phyloP scores from a whole-genome alignment of 345 rosid genomes.

The Syzygium grande region DNA sequence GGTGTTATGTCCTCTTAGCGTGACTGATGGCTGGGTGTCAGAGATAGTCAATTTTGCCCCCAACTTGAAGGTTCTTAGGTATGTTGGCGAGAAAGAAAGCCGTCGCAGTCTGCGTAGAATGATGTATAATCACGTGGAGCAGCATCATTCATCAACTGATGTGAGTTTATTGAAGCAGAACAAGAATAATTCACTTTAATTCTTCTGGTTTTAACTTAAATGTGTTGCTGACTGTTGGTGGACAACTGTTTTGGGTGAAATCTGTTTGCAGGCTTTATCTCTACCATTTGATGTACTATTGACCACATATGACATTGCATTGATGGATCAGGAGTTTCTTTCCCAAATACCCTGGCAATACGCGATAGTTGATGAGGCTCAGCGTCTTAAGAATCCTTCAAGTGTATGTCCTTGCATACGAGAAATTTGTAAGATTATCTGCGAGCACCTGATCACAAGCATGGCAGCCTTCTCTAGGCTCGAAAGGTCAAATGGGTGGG shows the following conservation, averaged over 20 bases:
- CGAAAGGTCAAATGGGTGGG: neutral
- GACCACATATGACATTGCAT: slow-evolving; percentile 72
- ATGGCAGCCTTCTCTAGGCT: neutral
- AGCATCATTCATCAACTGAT: slow-evolving; percentile 15
- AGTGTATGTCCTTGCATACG: slow-evolving; percentile 43
- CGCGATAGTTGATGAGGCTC: slow-evolving; percentile 81
- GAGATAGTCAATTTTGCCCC: slow-evolving; percentile 71
- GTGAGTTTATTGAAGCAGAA: slow-evolving; percentile 26
- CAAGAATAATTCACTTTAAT: neutral
- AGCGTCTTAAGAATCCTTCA: slow-evolving; percentile 83
- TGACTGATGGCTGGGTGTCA: slow-evolving; percentile 79
- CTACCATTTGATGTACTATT: slow-evolving; percentile 69
- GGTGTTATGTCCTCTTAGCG: slow-evolving; percentile 82
- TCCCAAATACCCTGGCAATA: slow-evolving; percentile 81
- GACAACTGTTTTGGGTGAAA: neutral
- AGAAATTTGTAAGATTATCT: neutral
- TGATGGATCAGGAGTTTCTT: slow-evolving; percentile 76
- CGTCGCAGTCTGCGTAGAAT: slow-evolving; percentile 43
- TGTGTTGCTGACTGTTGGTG: neutral
- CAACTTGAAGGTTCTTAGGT: slow-evolving; percentile 46
- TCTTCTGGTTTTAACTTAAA: neutral
- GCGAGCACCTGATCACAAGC: neutral
- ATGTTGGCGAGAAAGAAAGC: slow-evolving; percentile 70
- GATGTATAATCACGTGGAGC: slow-evolving; percentile 33
- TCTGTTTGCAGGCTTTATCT: slow-evolving; percentile 34